Evolutionary conservation across 2,329 filamentous ascomycete genomes (phyloP).

Genomic region (Elsinoe necatrix): DNA sequence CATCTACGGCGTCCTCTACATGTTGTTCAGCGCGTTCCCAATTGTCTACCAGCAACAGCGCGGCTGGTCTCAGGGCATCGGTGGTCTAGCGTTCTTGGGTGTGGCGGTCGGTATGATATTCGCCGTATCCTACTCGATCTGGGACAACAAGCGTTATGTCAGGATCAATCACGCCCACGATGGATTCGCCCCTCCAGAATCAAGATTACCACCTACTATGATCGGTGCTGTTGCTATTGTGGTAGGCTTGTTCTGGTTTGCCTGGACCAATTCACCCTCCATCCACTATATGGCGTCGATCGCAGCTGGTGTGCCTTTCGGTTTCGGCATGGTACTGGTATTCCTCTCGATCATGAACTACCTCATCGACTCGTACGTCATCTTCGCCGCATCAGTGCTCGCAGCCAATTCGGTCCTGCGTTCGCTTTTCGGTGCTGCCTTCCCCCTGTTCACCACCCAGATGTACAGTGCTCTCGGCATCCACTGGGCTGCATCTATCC

Average conservation of each 20-base stretch:
- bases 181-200: slow-evolving; percentile 57
- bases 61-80: slow-evolving; percentile 51
- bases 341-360: slow-evolving; percentile 60
- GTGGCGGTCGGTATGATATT: slow-evolving; percentile 58
- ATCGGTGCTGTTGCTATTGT: slow-evolving; percentile 56
- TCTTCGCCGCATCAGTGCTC: slow-evolving; percentile 67
- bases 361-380: slow-evolving; percentile 58
- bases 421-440: slow-evolving; percentile 66
- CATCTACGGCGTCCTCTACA: slow-evolving; percentile 43
- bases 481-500: slow-evolving; percentile 67
- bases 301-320: slow-evolving; percentile 45
- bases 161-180: slow-evolving; percentile 38
- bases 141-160: slow-evolving; percentile 46
- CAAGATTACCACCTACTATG: slow-evolving; percentile 54
- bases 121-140: slow-evolving; percentile 48
- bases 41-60: slow-evolving; percentile 56
- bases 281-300: slow-evolving; percentile 51
- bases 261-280: slow-evolving; percentile 52
- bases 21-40: slow-evolving; percentile 42
- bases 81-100: slow-evolving; percentile 59
- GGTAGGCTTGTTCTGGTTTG: slow-evolving; percentile 59
- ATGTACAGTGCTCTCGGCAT: slow-evolving; percentile 51
- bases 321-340: slow-evolving; percentile 54
- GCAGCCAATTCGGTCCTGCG: slow-evolving; percentile 74
- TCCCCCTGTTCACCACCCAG: slow-evolving; percentile 69